phyloP scores from a whole-genome alignment of 2,329 filamentous ascomycete species.

The Ophiostoma angusticollis region DNA sequence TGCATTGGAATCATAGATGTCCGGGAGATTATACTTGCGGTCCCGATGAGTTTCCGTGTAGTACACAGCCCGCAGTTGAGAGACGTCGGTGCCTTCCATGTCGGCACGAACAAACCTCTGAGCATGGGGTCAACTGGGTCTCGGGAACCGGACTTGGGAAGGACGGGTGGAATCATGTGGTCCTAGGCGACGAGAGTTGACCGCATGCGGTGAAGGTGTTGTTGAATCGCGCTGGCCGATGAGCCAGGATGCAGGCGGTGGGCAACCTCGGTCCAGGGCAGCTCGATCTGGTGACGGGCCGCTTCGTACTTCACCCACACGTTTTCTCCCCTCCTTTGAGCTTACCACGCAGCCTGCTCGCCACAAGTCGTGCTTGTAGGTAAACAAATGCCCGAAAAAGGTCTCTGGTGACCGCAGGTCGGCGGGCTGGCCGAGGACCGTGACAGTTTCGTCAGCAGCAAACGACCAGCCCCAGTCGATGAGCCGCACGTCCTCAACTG shows the following conservation, averaged over 20 bases:
- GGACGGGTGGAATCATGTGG: slow-evolving; percentile 28
- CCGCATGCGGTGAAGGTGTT: slow-evolving; percentile 26
- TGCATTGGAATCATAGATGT: slow-evolving; percentile 14
- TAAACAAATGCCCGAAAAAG: neutral
- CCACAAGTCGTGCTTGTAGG: neutral
- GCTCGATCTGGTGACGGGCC: slow-evolving; percentile 18
- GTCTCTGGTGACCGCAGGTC: neutral
- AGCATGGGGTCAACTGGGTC: slow-evolving; percentile 16
- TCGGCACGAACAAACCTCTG: slow-evolving; percentile 22
- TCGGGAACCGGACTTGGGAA: slow-evolving; percentile 17
- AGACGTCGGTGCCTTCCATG: slow-evolving; percentile 14
- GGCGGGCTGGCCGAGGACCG: neutral
- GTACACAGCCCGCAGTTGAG: slow-evolving; percentile 19
- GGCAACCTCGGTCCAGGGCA: slow-evolving; percentile 29
- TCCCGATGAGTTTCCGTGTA: slow-evolving; percentile 24
- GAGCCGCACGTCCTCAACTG: neutral
- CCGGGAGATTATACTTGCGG: slow-evolving; percentile 20
- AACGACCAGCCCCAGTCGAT: slow-evolving; percentile 2
- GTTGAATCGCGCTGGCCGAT: slow-evolving; percentile 25
- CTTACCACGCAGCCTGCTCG: neutral
- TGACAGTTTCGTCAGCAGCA: neutral
- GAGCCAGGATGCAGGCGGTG: slow-evolving; percentile 30
- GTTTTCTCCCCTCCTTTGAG: too few relatives aligned
- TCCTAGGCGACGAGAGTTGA: slow-evolving; percentile 24
- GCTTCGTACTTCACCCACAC: slow-evolving; percentile 32